Evolutionary conservation across 345 rosid species (phyloP).

Genomic region (Lepidium didymum): DNA sequence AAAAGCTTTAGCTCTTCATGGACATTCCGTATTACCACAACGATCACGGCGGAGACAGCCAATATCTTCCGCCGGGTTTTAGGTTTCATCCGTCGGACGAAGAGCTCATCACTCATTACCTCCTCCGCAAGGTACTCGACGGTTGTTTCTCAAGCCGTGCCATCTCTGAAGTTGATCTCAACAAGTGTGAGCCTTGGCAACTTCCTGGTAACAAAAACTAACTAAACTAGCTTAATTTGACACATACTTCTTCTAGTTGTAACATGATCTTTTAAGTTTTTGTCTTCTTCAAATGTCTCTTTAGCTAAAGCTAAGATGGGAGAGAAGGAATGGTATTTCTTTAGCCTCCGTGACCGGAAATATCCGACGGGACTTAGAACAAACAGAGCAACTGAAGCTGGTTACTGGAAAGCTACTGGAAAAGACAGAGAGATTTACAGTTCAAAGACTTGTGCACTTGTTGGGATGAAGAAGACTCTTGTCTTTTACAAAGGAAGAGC

Average conservation of each 20-base stretch:
- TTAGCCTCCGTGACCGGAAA: constrained; percentile 82
- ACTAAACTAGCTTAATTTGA: background rate
- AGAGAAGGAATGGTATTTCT: constrained; percentile 97
- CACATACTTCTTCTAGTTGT: background rate
- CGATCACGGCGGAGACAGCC: constrained; percentile 35
- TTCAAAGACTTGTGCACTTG: constrained; percentile 76
- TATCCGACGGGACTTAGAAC: constrained; percentile 94
- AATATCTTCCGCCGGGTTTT: constrained; percentile 83
- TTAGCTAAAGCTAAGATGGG: constrained; percentile 90
- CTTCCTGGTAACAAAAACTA: constrained; percentile 63
- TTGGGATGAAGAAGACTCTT: constrained; percentile 97
- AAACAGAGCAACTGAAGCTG: constrained; percentile 92
- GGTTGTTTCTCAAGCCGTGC: constrained; percentile 68
- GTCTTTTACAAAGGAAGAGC: constrained; percentile 93
- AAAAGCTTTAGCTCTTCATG: constrained; percentile 32
- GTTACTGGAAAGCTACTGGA: constrained; percentile 98
- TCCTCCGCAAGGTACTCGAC: constrained; percentile 77
- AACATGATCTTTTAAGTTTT: background rate
- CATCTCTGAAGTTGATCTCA: constrained; percentile 90
- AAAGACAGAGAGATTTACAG: constrained; percentile 86
- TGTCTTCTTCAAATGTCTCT: background rate
- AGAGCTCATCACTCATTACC: constrained; percentile 84
- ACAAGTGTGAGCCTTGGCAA: constrained; percentile 98
- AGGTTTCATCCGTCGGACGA: constrained; percentile 95
- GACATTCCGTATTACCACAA: constrained; percentile 38